Evolutionary conservation across 78 protist species (phyloP).

Genomic region (Dictyostelium citrinum): DNA sequence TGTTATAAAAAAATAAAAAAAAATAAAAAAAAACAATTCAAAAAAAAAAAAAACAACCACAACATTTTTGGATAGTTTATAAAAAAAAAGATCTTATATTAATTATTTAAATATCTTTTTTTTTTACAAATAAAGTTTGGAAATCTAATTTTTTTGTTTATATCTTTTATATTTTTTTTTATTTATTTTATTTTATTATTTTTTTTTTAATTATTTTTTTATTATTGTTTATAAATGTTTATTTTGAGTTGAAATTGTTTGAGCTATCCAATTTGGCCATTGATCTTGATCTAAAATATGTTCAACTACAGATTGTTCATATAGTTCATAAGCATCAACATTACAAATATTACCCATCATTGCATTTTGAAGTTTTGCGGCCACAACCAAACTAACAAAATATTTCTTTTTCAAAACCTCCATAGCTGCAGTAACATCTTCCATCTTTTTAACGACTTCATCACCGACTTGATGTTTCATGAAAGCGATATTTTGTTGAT

Average conservation of each 20-base stretch:
- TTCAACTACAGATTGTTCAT: conserved; percentile 13
- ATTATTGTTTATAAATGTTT: not conserved
- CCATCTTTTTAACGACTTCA: conserved; percentile 34
- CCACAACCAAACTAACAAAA: conserved; percentile 56
- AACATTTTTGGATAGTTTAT: too few species aligned
- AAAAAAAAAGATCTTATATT: too few species aligned
- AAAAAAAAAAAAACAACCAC: too few species aligned
- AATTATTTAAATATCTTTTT: too few species aligned
- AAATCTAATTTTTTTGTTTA: too few species aligned
- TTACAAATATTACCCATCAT: conserved; percentile 66
- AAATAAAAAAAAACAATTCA: too few species aligned
- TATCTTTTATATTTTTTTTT: not conserved
- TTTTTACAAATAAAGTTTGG: too few species aligned
- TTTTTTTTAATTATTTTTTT: not conserved
- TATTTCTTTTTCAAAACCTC: conserved; percentile 60
- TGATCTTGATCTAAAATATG: conserved; percentile 48
- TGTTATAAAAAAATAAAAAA: too few species aligned
- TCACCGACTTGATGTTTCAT: conserved; percentile 75
- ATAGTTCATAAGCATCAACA: conserved; percentile 75
- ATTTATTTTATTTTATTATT: not conserved
- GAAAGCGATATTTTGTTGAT: conserved; percentile 68
- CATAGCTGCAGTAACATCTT: not conserved
- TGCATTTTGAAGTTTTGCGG: conserved; percentile 65
- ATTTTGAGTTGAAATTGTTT: not conserved
- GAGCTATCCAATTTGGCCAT: conserved; percentile 73